phyloP scores from a whole-genome alignment of 1,284 basidiomycete genomes.

The Ceratobasidium sp. region DNA sequence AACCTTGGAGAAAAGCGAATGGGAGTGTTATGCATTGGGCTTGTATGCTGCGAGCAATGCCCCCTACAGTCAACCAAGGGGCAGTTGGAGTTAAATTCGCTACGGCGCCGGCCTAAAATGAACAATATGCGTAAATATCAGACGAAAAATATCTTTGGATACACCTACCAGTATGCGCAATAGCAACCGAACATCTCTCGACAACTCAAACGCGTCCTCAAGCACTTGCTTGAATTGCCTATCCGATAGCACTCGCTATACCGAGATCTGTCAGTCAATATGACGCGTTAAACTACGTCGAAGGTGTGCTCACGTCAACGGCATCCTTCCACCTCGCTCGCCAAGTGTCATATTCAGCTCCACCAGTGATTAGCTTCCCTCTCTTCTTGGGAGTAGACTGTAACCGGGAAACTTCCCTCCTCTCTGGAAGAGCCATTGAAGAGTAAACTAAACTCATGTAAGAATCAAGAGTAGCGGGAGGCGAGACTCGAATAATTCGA shows the following conservation, averaged over 20 bases:
- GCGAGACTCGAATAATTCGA: conserved; percentile 81
- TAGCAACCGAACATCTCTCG: conserved; percentile 46
- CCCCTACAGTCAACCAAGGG: conserved; percentile 67
- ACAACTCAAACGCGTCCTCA: conserved; percentile 45
- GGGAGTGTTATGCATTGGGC: conserved; percentile 68
- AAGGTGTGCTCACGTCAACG: conserved; percentile 67
- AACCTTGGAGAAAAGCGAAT: conserved; percentile 68
- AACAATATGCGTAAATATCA: neutral
- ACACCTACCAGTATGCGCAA: conserved; percentile 45
- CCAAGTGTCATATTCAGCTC: conserved; percentile 54
- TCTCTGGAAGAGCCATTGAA: neutral
- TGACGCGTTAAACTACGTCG: neutral
- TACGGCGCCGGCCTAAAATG: conserved; percentile 65
- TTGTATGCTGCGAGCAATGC: conserved; percentile 53
- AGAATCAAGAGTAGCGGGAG: conserved; percentile 64
- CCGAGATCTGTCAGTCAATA: neutral
- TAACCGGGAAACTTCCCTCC: neutral
- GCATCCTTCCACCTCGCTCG: conserved; percentile 74
- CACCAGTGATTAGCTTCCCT: neutral
- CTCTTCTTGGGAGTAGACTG: conserved; percentile 32
- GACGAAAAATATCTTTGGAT: neutral
- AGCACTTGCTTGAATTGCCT: conserved; percentile 25
- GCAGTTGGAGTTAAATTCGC: conserved; percentile 64
- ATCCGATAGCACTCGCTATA: conserved; percentile 27
- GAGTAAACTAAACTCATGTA: conserved; percentile 17